A percentile compares a stretch with the other conserved stretches of the same genome.
phyloP scores from a whole-genome alignment of 78 protist species.

The Dictyostelium capitatum region DNA sequence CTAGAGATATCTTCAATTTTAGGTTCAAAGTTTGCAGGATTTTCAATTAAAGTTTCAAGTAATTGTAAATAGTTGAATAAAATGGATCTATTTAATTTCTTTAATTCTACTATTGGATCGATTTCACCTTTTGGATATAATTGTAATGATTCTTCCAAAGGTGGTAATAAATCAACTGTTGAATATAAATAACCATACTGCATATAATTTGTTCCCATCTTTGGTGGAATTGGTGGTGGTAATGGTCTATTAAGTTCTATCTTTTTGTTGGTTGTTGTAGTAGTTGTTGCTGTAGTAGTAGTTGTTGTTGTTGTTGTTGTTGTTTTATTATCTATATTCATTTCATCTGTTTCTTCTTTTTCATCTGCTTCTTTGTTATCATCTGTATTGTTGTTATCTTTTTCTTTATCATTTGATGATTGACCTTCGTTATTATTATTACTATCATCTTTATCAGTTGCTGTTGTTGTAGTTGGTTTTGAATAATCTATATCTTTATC shows the following conservation, averaged over 20 bases:
- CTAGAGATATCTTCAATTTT: conserved; percentile 60
- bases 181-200: conserved; percentile 62
- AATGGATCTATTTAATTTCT: conserved; percentile 58
- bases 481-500: background rate
- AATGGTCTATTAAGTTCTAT: conserved; percentile 29
- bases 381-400: background rate
- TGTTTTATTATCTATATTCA: background rate
- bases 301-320: background rate
- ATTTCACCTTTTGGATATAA: conserved; percentile 63
- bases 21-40: conserved; percentile 26
- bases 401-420: background rate
- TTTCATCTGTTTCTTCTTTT: background rate
- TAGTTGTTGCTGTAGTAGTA: background rate
- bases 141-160: conserved; percentile 39
- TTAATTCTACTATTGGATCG: conserved; percentile 61
- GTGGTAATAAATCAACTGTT: conserved; percentile 62
- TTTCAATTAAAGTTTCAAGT: conserved; percentile 50
- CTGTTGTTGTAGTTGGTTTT: background rate
- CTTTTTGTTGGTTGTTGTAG: background rate
- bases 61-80: conserved; percentile 75
- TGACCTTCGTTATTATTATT: background rate
- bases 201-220: conserved; percentile 29
- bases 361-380: background rate
- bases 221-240: conserved; percentile 71
- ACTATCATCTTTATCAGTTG: background rate